Base-by-base conservation (phyloP, 306 rosid genomes). In the Rosa multiflora region DNA sequence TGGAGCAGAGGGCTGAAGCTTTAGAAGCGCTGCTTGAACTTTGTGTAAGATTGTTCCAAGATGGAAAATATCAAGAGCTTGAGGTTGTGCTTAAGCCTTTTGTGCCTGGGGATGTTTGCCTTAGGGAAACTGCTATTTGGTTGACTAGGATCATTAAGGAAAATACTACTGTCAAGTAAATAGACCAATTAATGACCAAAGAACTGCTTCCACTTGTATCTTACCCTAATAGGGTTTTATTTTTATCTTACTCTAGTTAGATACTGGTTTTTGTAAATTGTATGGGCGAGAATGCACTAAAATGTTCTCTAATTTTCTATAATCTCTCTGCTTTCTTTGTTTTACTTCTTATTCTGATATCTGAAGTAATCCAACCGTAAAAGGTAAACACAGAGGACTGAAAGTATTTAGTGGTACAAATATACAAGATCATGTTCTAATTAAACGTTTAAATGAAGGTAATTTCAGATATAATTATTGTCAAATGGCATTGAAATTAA, bases 11-110 rank as follows among this genome's bases (percentile, higher is more conserved):
- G 73, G 97, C 97, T 20, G 98, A 90, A 87, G 99, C 96, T 78
- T 86, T 93, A 68, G 99, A 95, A 84, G 98, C 97, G 46, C 81
- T 93, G 88, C 99, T 95, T 23, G 99, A 95, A 73, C 93, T 93
- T 62, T 89, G 99, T 87, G 98, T 97, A 46, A 93, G 97, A 77
- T 84, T 95, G 85, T 94, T 93, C 13, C 93, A 89, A 76, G 94
- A 89, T 21, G 92, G 88, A 85, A 87, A 92, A 77, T 95, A 95
- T 55, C 96, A 91, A 17, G 99, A 95, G 76, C 93, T 95, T 62
- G 99, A 97, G 76, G 96, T 93, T 74, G 76, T 95, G 86, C 80
- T 95, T 78, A 93, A 91, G 89, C 99, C 99, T 47, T 95, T 95
- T 76, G 99, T 97, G 10, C 91, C 97, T 1, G 97, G 86, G 43